A percentile compares a stretch with the other conserved stretches of the same genome.
Evolutionary conservation across 257 asterid genomes (phyloP).

Genomic region (Scutellaria baicalensis): DNA sequence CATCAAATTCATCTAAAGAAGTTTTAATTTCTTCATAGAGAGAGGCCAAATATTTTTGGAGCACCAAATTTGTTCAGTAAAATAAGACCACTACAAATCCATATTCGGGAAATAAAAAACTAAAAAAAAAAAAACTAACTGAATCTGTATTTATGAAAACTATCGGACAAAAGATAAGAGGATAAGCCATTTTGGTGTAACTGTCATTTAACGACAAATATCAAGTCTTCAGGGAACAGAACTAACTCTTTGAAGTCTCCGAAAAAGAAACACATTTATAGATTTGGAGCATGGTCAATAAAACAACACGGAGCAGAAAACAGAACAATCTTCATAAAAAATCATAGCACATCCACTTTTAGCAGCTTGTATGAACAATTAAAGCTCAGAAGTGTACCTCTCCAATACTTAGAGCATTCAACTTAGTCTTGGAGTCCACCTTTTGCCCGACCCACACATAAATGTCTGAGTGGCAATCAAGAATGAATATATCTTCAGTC

Average conservation of each 20-base stretch:
- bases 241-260: neutral
- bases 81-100: neutral
- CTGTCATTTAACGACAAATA: neutral
- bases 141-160: neutral
- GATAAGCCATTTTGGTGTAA: neutral
- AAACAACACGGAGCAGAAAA: neutral
- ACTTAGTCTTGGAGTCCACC: slow-evolving; percentile 64
- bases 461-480: slow-evolving; percentile 83
- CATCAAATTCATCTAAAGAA: neutral
- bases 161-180: neutral
- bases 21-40: too few relatives aligned
- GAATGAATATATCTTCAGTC: slow-evolving; percentile 91
- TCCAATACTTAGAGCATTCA: slow-evolving; percentile 66
- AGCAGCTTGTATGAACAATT: slow-evolving; percentile 13
- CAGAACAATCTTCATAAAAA: neutral
- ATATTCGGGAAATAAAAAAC: neutral
- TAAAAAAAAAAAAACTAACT: neutral
- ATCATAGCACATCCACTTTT: neutral
- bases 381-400: slow-evolving; percentile 44
- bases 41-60: neutral
- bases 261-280: neutral
- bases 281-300: neutral
- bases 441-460: slow-evolving; percentile 92
- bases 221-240: neutral
- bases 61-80: neutral